Conservation (phyloP, 192 early-diverging fungal genomes). For the Lobosporangium transversale region DNA sequence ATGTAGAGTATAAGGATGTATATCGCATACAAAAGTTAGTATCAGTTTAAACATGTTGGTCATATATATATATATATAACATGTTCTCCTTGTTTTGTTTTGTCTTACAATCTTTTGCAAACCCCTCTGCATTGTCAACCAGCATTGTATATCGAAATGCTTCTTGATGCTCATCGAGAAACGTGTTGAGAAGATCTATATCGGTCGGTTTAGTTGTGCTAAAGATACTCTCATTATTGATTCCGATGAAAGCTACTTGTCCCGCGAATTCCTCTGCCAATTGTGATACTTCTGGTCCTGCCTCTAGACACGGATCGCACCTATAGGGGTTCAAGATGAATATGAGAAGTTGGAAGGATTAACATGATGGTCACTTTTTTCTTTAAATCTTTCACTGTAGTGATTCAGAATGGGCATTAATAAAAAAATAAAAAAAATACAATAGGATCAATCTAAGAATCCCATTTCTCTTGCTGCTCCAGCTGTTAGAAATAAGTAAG, state of each 20-base stretch:
- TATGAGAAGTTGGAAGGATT: not conserved
- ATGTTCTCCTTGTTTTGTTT: too few relatives aligned
- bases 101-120: constrained; percentile 45
- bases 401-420: not conserved
- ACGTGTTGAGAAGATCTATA: constrained; percentile 21
- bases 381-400: not conserved
- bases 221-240: constrained; percentile 51
- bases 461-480: too few relatives aligned
- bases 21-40: not conserved
- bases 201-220: constrained; percentile 32
- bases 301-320: constrained; percentile 42
- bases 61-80: not conserved
- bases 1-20: not conserved
- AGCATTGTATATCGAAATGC: constrained; percentile 41
- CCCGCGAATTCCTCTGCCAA: constrained; percentile 47
- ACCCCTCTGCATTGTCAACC: constrained; percentile 42
- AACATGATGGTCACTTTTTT: not conserved
- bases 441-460: too few relatives aligned
- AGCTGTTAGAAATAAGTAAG: too few relatives aligned
- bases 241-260: constrained; percentile 32
- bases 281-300: constrained; percentile 43
- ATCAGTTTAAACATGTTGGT: not conserved
- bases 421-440: not conserved
- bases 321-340: constrained; percentile 3
- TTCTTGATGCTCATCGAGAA: constrained; percentile 33